phyloP scores from a whole-genome alignment of 352 stramenopile species.

The Globisporangium heterothallicum region DNA sequence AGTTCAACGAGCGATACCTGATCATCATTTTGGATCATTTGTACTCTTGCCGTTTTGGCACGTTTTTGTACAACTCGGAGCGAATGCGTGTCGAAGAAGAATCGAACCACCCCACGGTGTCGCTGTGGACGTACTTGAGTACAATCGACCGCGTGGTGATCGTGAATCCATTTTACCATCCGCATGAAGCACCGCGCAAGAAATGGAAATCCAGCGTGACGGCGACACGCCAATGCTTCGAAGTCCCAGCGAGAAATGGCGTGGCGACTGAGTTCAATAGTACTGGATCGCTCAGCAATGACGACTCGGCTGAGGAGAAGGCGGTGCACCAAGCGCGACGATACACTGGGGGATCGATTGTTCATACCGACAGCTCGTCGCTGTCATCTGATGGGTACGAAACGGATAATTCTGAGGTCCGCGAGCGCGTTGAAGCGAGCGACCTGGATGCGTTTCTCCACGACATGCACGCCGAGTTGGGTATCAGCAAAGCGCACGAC shows the following conservation, averaged over 20 bases:
- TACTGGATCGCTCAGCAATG: no score
- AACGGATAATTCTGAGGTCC: constrained; percentile 17
- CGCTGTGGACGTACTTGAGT: constrained; percentile 73
- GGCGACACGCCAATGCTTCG: constrained; percentile 52
- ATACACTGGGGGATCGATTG: constrained; percentile 16
- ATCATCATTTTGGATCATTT: constrained; percentile 80
- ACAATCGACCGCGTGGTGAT: constrained; percentile 58
- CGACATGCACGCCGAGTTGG: constrained; percentile 16
- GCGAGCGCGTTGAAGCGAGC: constrained; percentile 15
- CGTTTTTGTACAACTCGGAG: constrained; percentile 96
- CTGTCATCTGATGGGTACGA: constrained; percentile 25
- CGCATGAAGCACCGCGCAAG: constrained; percentile 32
- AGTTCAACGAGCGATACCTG: constrained; percentile 83
- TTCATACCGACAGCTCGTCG: constrained; percentile 25
- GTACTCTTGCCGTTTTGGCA: constrained; percentile 85
- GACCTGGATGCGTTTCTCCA: constrained; percentile 25
- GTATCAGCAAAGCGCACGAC: not conserved
- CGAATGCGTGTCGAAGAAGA: constrained; percentile 52
- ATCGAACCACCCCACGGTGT: constrained; percentile 44
- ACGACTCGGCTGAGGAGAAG: constrained; percentile 5
- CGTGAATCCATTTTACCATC: constrained; percentile 69
- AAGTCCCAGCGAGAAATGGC: constrained; percentile 19
- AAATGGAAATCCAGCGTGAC: constrained; percentile 53
- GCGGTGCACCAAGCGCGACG: constrained; percentile 2
- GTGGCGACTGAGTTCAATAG: not conserved